phyloP scores from a whole-genome alignment of 768 basidiomycete species.

The Phlebiopsis gigantea region DNA sequence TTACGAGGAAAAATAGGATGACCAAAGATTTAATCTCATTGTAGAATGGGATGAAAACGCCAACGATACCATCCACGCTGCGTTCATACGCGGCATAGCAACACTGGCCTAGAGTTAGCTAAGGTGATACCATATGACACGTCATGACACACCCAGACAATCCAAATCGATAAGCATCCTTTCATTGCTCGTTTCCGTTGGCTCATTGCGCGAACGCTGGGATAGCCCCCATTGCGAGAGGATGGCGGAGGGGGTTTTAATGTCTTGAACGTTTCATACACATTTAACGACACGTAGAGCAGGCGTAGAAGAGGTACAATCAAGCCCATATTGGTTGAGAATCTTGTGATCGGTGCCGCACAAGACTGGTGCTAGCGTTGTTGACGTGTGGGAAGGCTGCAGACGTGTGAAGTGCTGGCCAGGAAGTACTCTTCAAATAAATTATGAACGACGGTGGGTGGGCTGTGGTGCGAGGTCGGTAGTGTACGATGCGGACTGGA shows the following conservation, averaged over 20 bases:
- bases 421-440: not conserved
- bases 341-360: not conserved
- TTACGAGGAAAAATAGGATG: slow-evolving; percentile 69
- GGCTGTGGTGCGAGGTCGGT: not conserved
- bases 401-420: no score
- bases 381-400: slow-evolving; percentile 9
- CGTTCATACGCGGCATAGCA: slow-evolving; percentile 67
- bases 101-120: slow-evolving; percentile 38
- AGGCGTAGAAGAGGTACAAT: slow-evolving; percentile 63
- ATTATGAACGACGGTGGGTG: not conserved
- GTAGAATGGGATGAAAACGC: slow-evolving; percentile 78
- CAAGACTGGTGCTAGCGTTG: not conserved
- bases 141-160: slow-evolving; percentile 62
- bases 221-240: slow-evolving; percentile 48
- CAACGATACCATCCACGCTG: slow-evolving; percentile 55
- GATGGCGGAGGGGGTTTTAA: slow-evolving; percentile 61
- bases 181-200: slow-evolving; percentile 85
- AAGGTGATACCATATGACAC: not conserved
- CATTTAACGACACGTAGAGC: slow-evolving; percentile 68
- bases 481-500: not conserved
- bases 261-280: slow-evolving; percentile 83
- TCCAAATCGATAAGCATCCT: slow-evolving; percentile 78
- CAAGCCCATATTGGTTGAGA: slow-evolving; percentile 49
- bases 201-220: slow-evolving; percentile 60
- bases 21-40: slow-evolving; percentile 72